phyloP scores from a whole-genome alignment of 805 yeast genomes.

The Pichia occidentalis region DNA sequence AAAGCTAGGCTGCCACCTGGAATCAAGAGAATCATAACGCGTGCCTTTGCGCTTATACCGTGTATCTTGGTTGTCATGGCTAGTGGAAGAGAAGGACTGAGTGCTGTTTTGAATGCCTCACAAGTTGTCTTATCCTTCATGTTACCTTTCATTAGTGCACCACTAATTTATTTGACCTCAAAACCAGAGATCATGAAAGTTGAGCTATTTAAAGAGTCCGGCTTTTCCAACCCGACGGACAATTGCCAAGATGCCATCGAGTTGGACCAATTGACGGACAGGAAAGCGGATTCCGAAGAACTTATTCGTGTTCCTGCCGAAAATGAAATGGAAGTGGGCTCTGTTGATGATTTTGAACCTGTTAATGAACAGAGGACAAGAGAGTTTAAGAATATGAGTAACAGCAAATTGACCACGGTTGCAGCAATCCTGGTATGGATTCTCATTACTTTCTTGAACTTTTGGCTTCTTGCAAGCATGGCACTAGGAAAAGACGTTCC shows the following conservation, averaged over 20 bases:
- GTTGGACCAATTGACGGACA: neutral
- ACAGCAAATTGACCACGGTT: constrained; percentile 47
- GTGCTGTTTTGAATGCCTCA: constrained; percentile 65
- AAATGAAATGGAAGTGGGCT: constrained; percentile 3
- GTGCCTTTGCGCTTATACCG: constrained; percentile 80
- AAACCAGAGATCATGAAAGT: constrained; percentile 39
- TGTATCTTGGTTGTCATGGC: constrained; percentile 67
- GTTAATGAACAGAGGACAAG: neutral
- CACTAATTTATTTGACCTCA: constrained; percentile 76
- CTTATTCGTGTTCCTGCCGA: no score
- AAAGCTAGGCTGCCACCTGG: constrained; percentile 79
- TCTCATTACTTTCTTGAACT: constrained; percentile 61
- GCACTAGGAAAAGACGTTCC: constrained; percentile 31
- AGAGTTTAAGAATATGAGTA: constrained; percentile 58
- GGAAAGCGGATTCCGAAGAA: no score
- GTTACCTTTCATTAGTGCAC: constrained; percentile 84
- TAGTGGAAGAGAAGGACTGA: constrained; percentile 77
- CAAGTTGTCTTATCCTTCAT: constrained; percentile 80
- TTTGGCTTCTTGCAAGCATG: constrained; percentile 49
- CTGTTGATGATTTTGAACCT: neutral
- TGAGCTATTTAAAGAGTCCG: constrained; percentile 9
- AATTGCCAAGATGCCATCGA: constrained; percentile 6
- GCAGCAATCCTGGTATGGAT: constrained; percentile 61
- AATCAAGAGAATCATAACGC: constrained; percentile 68
- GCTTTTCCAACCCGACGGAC: constrained; percentile 13